These are phyloP conservation scores for Leucoagaricus sp. DNA, from an alignment of 1,284 basidiomycete species.

Conservation along the genomic window DNA sequence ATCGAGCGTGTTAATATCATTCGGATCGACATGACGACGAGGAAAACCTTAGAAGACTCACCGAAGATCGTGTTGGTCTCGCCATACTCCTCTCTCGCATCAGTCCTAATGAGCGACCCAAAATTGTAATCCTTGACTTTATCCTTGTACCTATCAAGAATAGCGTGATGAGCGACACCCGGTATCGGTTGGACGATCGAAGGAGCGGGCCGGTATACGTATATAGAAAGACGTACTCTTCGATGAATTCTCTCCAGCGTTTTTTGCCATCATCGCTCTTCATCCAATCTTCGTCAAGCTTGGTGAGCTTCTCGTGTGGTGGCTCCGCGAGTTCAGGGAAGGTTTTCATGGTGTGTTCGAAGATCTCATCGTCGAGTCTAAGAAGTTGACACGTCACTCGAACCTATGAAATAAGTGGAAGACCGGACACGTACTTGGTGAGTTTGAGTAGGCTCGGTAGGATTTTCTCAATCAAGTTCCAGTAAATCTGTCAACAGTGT, in stretches of 20 bases:
- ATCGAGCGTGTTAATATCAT: not conserved
- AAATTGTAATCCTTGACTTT: constrained; percentile 96
- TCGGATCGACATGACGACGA: not conserved
- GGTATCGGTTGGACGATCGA: no score
- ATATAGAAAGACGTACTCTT: constrained; percentile 61
- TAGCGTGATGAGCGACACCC: constrained; percentile 3
- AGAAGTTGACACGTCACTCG: constrained; percentile 8
- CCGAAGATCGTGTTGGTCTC: constrained; percentile 96
- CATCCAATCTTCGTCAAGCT: constrained; percentile 92
- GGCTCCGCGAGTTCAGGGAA: constrained; percentile 84
- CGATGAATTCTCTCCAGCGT: constrained; percentile 91
- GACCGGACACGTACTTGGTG: constrained; percentile 26
- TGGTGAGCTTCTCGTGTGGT: constrained; percentile 67
- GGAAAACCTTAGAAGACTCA: constrained; percentile 37
- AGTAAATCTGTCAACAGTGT: constrained; percentile 76
- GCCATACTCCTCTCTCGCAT: constrained; percentile 83
- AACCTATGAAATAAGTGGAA: not conserved
- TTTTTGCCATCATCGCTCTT: constrained; percentile 92
- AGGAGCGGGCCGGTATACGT: no score
- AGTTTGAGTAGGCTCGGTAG: constrained; percentile 66
- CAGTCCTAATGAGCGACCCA: constrained; percentile 89
- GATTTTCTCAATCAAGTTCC: constrained; percentile 90
- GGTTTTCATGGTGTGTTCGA: constrained; percentile 68
- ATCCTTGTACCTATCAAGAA: constrained; percentile 68
- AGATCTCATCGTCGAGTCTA: constrained; percentile 93